Evolutionary conservation across 352 stramenopile genomes (phyloP), one percentile per base, ranked within the genome.

Genomic region (Blastocystis hominis): DNA sequence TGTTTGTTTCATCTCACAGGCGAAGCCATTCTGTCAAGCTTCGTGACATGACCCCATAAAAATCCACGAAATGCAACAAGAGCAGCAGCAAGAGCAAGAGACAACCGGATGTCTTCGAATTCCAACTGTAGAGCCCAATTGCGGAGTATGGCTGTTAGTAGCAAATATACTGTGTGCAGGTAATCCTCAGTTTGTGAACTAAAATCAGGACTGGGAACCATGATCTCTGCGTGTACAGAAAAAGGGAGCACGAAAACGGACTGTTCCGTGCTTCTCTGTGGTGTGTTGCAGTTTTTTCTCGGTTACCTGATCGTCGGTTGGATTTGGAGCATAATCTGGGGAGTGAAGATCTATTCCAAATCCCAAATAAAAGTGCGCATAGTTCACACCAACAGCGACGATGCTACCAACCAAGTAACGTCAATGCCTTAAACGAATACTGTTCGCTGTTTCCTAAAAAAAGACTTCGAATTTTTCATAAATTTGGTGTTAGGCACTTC

Each of bases 281-380:
- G 72, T 44, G 30, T 84, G 2, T 20, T 68, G 36, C 72, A 84
- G 44, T 84, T 56, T 53, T 38, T 84, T 44, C 30, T 61, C 2
- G 72, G 72, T 2, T 46, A 50, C 6, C 24, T 84, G 30, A 36
- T 84, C 36, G 36, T 84, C 2, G 72, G 72, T 7, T 84, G 54
- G 30, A 53, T 84, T 13, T 84, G 72, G 72, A 84, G 72, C 38
- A 64, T 84, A 0, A 38, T 84, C 3, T 84, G 72, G 72, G 72
- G 72, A 66, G 72, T 84, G 17, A 36, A 54, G 42, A 84, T 84
- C 46, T 84, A 84, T 34, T 42, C 36, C 15, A 34, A 44, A 64
- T 84, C 72, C 24, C 59, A 68, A 24, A 46, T 53, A 17, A 68
- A 68, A 34, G 53, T 84, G n/a, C 50, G 47, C 13, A 34, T 84